A percentile compares a stretch with the other conserved stretches of the same genome.
Conservation (phyloP, 2,329 filamentous ascomycete genomes). For the Hymenoscyphus scutula region DNA sequence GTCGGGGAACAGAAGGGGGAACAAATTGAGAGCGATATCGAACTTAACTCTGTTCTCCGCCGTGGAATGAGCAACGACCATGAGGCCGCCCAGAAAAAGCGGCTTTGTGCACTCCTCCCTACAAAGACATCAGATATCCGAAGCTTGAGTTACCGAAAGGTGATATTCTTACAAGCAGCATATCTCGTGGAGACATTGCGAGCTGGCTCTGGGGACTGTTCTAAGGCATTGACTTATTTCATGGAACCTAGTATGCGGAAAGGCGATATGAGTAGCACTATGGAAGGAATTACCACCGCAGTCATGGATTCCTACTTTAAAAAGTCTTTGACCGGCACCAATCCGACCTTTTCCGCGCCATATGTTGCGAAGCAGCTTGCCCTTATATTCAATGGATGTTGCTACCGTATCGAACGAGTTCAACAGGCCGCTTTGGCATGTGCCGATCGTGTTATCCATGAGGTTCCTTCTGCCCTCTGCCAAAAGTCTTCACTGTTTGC, state of each 20-base stretch:
- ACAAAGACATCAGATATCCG: constrained; percentile 75
- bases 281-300: constrained; percentile 62
- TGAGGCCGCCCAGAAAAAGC: constrained; percentile 75
- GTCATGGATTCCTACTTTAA: constrained; percentile 77
- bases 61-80: constrained; percentile 80
- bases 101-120: constrained; percentile 71
- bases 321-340: constrained; percentile 68
- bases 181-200: constrained; percentile 86
- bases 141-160: constrained; percentile 81
- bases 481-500: constrained; percentile 89
- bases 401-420: constrained; percentile 87
- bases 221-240: constrained; percentile 86
- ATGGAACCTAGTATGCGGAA: constrained; percentile 80
- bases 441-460: constrained; percentile 79
- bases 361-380: constrained; percentile 88
- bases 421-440: constrained; percentile 82
- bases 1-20: constrained; percentile 87
- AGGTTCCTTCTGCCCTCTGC: constrained; percentile 86
- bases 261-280: constrained; percentile 60
- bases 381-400: constrained; percentile 81
- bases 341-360: constrained; percentile 81
- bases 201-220: constrained; percentile 84
- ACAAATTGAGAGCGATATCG: constrained; percentile 91
- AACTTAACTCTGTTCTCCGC: constrained; percentile 89
- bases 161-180: constrained; percentile 87